Conservation (phyloP, 176 grass and related monocot genomes). For the Cenchrus fungigraminus region DNA sequence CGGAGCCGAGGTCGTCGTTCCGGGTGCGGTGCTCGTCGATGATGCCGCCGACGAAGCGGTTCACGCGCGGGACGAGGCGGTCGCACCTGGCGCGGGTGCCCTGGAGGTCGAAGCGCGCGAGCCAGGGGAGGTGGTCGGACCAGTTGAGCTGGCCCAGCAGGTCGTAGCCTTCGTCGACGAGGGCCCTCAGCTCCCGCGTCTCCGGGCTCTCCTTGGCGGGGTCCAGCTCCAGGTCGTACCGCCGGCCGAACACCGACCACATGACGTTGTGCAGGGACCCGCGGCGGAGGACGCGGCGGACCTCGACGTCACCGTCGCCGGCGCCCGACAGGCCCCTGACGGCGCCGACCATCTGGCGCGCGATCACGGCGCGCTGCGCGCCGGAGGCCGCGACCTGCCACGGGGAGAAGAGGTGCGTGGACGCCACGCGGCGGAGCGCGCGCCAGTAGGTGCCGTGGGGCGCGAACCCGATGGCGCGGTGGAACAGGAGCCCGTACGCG, state of each 20-base stretch:
- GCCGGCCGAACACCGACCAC: slow-evolving; percentile 81
- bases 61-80: slow-evolving; percentile 62
- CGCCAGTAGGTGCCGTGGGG: slow-evolving; percentile 81
- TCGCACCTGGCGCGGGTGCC: slow-evolving; percentile 57
- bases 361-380: slow-evolving; percentile 58
- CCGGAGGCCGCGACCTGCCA: slow-evolving; percentile 70
- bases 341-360: slow-evolving; percentile 54
- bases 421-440: slow-evolving; percentile 68
- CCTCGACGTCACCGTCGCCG: slow-evolving; percentile 29
- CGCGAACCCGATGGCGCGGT: slow-evolving; percentile 98
- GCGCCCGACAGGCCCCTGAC: background rate
- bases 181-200: slow-evolving; percentile 50
- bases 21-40: slow-evolving; percentile 64
- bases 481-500: slow-evolving; percentile 80
- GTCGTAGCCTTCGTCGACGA: slow-evolving; percentile 93
- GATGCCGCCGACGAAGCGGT: slow-evolving; percentile 69
- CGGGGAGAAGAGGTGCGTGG: slow-evolving; percentile 85
- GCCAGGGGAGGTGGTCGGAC: slow-evolving; percentile 85
- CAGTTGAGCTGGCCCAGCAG: slow-evolving; percentile 80
- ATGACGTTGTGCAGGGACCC: slow-evolving; percentile 83
- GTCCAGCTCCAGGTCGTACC: slow-evolving; percentile 60
- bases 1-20: background rate
- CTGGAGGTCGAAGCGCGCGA: slow-evolving; percentile 72
- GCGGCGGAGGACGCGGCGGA: slow-evolving; percentile 55
- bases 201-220: slow-evolving; percentile 44